These are phyloP conservation scores for Trichoderma cornu-damae DNA, from an alignment of 2,329 filamentous ascomycete species.

Conservation along the genomic window DNA sequence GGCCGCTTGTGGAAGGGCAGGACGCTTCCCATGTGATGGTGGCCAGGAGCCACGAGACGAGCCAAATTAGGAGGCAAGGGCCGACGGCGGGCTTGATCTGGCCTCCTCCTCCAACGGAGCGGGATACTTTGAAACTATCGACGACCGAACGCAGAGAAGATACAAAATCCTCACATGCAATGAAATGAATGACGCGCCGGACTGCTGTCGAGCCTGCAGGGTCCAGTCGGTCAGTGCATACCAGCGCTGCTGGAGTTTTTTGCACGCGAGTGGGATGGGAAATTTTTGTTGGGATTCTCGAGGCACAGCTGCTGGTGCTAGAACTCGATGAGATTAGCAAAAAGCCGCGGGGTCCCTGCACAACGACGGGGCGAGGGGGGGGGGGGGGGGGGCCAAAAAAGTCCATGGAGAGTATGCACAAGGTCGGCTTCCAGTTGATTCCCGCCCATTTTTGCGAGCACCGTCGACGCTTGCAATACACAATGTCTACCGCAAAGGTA, in stretches of 20 bases:
- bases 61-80: constrained; percentile 1
- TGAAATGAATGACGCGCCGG: neutral
- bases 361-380: too few relatives aligned
- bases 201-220: constrained; percentile 3
- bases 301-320: neutral
- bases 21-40: constrained; percentile 14
- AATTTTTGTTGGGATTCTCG: constrained; percentile 16
- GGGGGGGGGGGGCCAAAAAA: too few relatives aligned
- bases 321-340: neutral
- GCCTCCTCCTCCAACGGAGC: neutral
- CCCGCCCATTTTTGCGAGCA: too few relatives aligned
- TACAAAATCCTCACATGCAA: neutral
- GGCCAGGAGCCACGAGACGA: constrained; percentile 7
- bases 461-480: rapidly evolving
- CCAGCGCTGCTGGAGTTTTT: constrained; percentile 1
- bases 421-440: neutral
- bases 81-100: neutral
- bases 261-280: constrained; percentile 11
- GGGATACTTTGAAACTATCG: neutral
- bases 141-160: neutral
- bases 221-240: too few relatives aligned
- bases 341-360: neutral
- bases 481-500: neutral
- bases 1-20: constrained; percentile 13
- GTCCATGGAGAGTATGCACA: neutral